Base-by-base conservation (phyloP, 2,329 filamentous ascomycete genomes). In the Dactylellina parvicollis region DNA sequence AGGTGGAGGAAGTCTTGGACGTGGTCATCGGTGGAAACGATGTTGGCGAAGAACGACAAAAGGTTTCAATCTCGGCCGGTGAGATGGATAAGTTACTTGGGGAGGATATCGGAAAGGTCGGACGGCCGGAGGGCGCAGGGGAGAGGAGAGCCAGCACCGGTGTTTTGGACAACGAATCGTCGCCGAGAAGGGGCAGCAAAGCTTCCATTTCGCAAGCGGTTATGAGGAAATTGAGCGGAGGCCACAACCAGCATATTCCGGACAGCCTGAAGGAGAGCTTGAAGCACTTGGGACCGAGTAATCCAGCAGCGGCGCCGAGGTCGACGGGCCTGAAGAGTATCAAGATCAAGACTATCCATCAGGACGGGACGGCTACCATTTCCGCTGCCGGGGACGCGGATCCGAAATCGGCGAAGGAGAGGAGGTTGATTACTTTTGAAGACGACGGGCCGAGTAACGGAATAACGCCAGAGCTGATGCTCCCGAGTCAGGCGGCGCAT, bases 241-340 rank as follows among this genome's bases (percentile, higher is more conserved):
- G 46, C 2, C n/a, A n/a, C n/a, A 55, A 52, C 5, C 5, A n/a
- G 12, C 28, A 44, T 38, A 67, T 74, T 26, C 70, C 70, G 76
- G 85, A 86, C 3, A 89, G 87, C 56, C 81, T 88, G 28, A 84
- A 86, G 56, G 87, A 90, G 56, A 86, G 89, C 75, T 82, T 90
- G 46, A 88, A 87, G 75, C 76, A 87, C 74, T 85, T 90, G 0
- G 88, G 88, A 0, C 88, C 88, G 0, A 89, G 88, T 0, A 90
- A 90, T 77, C 85, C 86, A 18, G 88, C 88, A 4, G 85, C 85
- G 14, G 87, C 88, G 62, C 88, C 88, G 1, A 87, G 86, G 79
- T 84, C 84, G 65, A 89, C 87, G 0, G 84, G 84, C 16, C 86
- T 85, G 16, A 85, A 86, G 16, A 85, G 88, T 0, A 88, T 90